Conservation (phyloP, 192 early-diverging fungal genomes). For the Tieghemiomyces parasiticus region DNA sequence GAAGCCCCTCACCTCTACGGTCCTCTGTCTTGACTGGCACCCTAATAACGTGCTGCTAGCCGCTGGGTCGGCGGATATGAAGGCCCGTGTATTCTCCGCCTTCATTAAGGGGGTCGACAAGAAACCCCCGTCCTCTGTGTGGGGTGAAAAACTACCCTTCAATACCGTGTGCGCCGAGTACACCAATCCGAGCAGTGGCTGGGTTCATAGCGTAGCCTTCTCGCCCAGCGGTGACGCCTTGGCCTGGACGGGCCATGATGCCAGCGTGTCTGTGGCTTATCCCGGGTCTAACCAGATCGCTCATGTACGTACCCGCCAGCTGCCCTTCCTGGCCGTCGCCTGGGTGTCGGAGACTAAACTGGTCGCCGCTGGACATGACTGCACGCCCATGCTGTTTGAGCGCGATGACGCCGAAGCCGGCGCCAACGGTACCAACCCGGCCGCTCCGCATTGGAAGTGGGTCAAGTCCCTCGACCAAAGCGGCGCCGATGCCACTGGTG, state of each 20-base stretch:
- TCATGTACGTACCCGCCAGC: constrained; percentile 38
- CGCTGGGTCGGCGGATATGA: constrained; percentile 70
- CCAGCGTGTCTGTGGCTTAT: constrained; percentile 60
- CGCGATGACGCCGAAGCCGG: constrained; percentile 23
- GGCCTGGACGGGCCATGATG: constrained; percentile 78
- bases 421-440: not conserved
- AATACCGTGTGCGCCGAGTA: constrained; percentile 86
- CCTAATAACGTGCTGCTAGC: constrained; percentile 90
- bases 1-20: constrained; percentile 82
- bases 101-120: constrained; percentile 90
- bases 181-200: constrained; percentile 55
- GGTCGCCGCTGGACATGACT: constrained; percentile 87
- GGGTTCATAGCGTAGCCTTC: constrained; percentile 87
- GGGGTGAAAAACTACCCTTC: constrained; percentile 92
- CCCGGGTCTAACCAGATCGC: constrained; percentile 43
- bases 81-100: constrained; percentile 89
- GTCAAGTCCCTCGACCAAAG: constrained; percentile 62
- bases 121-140: constrained; percentile 69
- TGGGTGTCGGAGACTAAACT: constrained; percentile 65
- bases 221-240: constrained; percentile 76
- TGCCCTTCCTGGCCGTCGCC: constrained; percentile 65
- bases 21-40: constrained; percentile 87
- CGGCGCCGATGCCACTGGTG: too few relatives aligned
- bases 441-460: constrained; percentile 16
- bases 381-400: constrained; percentile 70